phyloP scores from a whole-genome alignment of 768 basidiomycete species.

The Leccinum fibrillosum region DNA sequence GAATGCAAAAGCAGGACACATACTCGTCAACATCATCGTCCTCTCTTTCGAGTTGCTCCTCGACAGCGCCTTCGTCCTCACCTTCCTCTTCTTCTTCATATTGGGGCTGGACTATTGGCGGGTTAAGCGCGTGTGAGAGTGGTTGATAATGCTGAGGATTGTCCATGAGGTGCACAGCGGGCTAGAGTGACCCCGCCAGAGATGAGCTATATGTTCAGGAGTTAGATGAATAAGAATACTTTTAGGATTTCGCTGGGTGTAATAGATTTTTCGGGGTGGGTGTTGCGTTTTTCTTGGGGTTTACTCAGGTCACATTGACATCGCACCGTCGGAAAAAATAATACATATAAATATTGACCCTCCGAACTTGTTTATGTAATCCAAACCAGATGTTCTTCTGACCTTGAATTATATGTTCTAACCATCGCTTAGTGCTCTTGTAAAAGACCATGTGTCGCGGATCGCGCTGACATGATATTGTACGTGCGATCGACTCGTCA shows the following conservation, averaged over 20 bases:
- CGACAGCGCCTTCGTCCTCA: slow-evolving; percentile 72
- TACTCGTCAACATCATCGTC: slow-evolving; percentile 41
- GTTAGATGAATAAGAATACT: slow-evolving; percentile 16
- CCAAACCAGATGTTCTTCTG: not conserved
- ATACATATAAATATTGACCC: slow-evolving; percentile 22
- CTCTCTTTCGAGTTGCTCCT: slow-evolving; percentile 57
- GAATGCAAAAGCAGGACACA: slow-evolving; percentile 13
- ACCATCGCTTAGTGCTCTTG: too few species aligned
- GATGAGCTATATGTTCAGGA: slow-evolving; percentile 25
- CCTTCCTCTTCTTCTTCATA: slow-evolving; percentile 61
- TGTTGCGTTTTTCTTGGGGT: slow-evolving; percentile 28
- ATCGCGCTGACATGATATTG: too few species aligned
- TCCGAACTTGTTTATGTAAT: slow-evolving; percentile 22
- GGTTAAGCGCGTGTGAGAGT: slow-evolving; percentile 73
- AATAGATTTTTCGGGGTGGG: slow-evolving; percentile 29
- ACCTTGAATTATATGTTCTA: too few species aligned
- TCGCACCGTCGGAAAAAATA: slow-evolving; percentile 22
- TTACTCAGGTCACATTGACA: slow-evolving; percentile 23
- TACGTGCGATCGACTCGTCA: too few species aligned
- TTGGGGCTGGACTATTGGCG: slow-evolving; percentile 38
- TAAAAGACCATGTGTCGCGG: too few species aligned
- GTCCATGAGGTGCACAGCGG: slow-evolving; percentile 37
- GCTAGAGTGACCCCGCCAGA: slow-evolving; percentile 1
- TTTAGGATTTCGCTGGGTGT: slow-evolving; percentile 30
- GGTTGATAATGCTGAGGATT: slow-evolving; percentile 81